phyloP scores from a whole-genome alignment of 345 rosid species.

The Lepidium aucheri region DNA sequence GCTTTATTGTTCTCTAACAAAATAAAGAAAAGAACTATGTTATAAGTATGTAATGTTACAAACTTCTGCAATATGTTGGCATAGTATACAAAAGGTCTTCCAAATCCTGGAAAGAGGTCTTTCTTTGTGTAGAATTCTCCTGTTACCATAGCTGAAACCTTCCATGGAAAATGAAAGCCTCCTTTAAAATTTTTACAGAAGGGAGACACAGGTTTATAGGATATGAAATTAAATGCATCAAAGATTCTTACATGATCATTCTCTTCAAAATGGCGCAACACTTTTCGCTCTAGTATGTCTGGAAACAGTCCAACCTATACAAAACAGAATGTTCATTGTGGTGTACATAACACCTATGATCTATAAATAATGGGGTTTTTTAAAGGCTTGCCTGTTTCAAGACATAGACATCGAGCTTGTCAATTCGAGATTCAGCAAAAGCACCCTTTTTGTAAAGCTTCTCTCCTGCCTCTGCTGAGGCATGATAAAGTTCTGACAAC shows the following conservation, averaged over 20 bases:
- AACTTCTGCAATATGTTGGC: slow-evolving; percentile 64
- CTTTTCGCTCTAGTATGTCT: slow-evolving; percentile 75
- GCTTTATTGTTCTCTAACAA: not conserved
- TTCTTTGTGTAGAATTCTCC: slow-evolving; percentile 79
- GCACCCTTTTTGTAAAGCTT: slow-evolving; percentile 66
- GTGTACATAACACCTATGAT: not conserved
- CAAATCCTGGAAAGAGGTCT: slow-evolving; percentile 84
- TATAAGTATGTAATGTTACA: slow-evolving; percentile 15
- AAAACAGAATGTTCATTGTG: not conserved
- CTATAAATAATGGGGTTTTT: not conserved
- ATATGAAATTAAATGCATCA: not conserved
- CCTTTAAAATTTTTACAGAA: not conserved
- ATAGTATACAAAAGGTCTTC: slow-evolving; percentile 79
- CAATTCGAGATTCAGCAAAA: slow-evolving; percentile 59
- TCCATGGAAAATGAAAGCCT: slow-evolving; percentile 19
- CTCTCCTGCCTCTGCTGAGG: slow-evolving; percentile 64
- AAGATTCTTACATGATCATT: slow-evolving; percentile 57
- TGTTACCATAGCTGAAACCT: slow-evolving; percentile 88
- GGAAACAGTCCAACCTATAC: slow-evolving; percentile 79
- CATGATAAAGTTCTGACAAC: slow-evolving; percentile 38
- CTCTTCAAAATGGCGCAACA: slow-evolving; percentile 57
- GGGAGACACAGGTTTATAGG: not conserved
- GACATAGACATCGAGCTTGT: slow-evolving; percentile 48
- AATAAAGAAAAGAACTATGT: not conserved
- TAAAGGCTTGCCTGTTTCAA: slow-evolving; percentile 44